phyloP scores from a whole-genome alignment of 2,329 filamentous ascomycete genomes.

The Aspergillaceae sp. region DNA sequence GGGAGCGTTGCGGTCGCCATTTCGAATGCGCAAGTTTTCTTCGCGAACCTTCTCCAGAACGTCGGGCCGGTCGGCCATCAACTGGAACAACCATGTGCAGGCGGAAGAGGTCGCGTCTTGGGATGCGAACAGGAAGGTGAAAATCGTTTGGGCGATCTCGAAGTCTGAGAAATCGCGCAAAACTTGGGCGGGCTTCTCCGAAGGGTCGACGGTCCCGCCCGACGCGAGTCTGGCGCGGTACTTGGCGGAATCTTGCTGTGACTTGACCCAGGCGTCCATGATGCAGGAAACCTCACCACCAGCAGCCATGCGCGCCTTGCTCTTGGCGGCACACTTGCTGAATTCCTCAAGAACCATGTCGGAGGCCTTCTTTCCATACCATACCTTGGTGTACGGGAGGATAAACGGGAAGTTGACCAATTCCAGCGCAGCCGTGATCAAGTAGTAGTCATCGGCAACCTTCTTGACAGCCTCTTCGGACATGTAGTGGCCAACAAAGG shows the following conservation, averaged over 20 bases:
- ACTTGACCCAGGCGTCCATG: constrained; percentile 88
- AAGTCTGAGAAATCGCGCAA: constrained; percentile 82
- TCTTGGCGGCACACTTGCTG: constrained; percentile 82
- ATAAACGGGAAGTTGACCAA: constrained; percentile 98
- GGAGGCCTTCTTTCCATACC: constrained; percentile 93
- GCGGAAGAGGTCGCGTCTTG: constrained; percentile 95
- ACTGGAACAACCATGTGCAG: constrained; percentile 90
- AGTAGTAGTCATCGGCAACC: constrained; percentile 93
- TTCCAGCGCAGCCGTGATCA: constrained; percentile 90
- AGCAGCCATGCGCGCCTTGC: constrained; percentile 82
- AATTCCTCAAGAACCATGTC: constrained; percentile 90
- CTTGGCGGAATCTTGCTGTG: constrained; percentile 74
- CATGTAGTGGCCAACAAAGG: constrained; percentile 96
- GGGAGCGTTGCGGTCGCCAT: constrained; percentile 61
- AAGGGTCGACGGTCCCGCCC: constrained; percentile 57
- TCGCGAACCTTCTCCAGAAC: constrained; percentile 81
- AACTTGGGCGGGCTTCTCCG: constrained; percentile 73
- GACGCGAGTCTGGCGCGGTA: constrained; percentile 72
- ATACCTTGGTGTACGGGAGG: constrained; percentile 86
- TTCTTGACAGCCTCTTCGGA: constrained; percentile 82
- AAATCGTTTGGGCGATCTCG: constrained; percentile 87
- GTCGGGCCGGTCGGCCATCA: constrained; percentile 88
- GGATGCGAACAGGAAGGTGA: constrained; percentile 94
- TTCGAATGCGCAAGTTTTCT: constrained; percentile 72
- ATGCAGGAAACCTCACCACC: constrained; percentile 84